Conservation (phyloP, 2,329 filamentous ascomycete genomes). For the Colletotrichum truncatum region DNA sequence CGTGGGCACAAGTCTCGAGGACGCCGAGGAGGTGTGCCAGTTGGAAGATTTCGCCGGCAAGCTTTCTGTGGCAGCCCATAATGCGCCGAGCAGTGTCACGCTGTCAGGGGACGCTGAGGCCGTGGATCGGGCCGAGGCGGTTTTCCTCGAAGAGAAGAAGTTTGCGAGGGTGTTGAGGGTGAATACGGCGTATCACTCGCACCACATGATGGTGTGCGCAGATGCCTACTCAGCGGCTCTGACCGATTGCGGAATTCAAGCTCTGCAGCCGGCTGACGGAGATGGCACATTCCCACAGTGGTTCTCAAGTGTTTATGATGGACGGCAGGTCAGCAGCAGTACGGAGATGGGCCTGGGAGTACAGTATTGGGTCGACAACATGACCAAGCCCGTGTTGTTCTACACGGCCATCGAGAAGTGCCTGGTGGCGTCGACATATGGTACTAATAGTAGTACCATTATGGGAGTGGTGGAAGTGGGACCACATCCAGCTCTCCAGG, state of each 20-base stretch:
- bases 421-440: neutral
- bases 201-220: constrained; percentile 38
- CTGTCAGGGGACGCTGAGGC: constrained; percentile 39
- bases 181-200: constrained; percentile 41
- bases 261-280: too few species aligned
- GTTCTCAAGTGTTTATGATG: too few species aligned
- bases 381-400: constrained; percentile 30
- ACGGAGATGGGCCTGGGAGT: too few species aligned
- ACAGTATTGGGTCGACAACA: constrained; percentile 39
- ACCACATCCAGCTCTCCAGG: constrained; percentile 49
- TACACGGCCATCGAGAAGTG: neutral
- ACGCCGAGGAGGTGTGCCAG: constrained; percentile 19
- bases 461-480: constrained; percentile 41
- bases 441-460: too few species aligned
- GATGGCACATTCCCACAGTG: too few species aligned
- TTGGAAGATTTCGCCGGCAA: constrained; percentile 26
- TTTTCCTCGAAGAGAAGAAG: constrained; percentile 29
- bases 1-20: constrained; percentile 29
- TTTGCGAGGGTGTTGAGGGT: constrained; percentile 35
- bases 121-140: constrained; percentile 34
- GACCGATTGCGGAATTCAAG: too few species aligned
- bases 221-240: too few species aligned
- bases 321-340: too few species aligned
- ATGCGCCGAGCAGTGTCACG: constrained; percentile 34
- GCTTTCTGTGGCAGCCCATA: constrained; percentile 34